phyloP scores from a whole-genome alignment of 768 basidiomycete species.

The Chalciporus piperatus region DNA sequence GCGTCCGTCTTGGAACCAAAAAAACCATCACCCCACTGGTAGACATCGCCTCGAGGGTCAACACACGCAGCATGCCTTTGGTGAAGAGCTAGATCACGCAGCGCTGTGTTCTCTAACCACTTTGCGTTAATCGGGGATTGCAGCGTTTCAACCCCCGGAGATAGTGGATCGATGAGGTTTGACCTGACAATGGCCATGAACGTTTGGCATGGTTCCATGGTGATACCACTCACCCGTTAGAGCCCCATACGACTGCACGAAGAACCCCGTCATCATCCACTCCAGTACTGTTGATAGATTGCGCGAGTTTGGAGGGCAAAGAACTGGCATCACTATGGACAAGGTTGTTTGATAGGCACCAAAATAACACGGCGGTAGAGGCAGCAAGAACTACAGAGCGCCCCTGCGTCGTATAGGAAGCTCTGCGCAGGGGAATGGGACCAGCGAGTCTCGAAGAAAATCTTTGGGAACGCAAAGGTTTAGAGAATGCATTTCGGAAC shows the following conservation, averaged over 20 bases:
- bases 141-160: constrained; percentile 38
- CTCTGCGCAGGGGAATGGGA: neutral
- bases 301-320: neutral
- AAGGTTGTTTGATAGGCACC: constrained; percentile 35
- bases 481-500: constrained; percentile 10
- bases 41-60: constrained; percentile 76
- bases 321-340: constrained; percentile 36
- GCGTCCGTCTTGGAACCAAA: constrained; percentile 34
- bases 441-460: constrained; percentile 11
- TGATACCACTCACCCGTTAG: constrained; percentile 53
- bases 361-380: constrained; percentile 33
- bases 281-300: constrained; percentile 20
- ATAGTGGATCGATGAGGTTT: constrained; percentile 42
- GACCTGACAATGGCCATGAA: constrained; percentile 35
- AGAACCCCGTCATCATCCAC: constrained; percentile 33
- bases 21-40: constrained; percentile 79
- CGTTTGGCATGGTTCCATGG: neutral
- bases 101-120: constrained; percentile 66
- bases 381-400: constrained; percentile 20
- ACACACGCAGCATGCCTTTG: constrained; percentile 69
- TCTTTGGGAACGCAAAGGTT: constrained; percentile 1
- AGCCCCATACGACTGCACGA: constrained; percentile 66
- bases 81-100: constrained; percentile 72
- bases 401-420: neutral
- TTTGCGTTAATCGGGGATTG: constrained; percentile 48